phyloP scores from a whole-genome alignment of 192 early-diverging fungal species.

The Linnemannia elongata region DNA sequence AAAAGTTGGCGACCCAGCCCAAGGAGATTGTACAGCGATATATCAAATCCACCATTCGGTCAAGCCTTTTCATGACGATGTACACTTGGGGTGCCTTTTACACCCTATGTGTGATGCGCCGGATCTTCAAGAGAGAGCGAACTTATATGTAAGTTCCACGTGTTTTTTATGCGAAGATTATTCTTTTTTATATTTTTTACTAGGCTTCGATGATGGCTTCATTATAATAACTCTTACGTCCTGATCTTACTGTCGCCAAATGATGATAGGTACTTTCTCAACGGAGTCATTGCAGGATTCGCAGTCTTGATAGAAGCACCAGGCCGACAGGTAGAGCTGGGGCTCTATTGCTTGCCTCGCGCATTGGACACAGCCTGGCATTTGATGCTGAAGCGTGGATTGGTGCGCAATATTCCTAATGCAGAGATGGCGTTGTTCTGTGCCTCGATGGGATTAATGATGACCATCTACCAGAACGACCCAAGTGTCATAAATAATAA shows the following conservation, averaged over 20 bases:
- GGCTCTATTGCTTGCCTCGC: constrained; percentile 86
- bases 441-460: constrained; percentile 79
- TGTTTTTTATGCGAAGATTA: too few relatives aligned
- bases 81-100: constrained; percentile 67
- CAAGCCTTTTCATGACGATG: constrained; percentile 70
- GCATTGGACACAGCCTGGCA: constrained; percentile 82
- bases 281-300: constrained; percentile 70
- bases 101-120: constrained; percentile 68
- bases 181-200: too few relatives aligned
- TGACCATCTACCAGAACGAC: constrained; percentile 88
- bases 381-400: constrained; percentile 65
- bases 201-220: too few relatives aligned
- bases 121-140: constrained; percentile 60
- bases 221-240: too few relatives aligned
- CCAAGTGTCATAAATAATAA: constrained; percentile 76
- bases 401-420: constrained; percentile 71
- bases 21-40: constrained; percentile 59
- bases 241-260: too few relatives aligned
- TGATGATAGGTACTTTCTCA: constrained; percentile 35
- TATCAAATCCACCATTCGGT: constrained; percentile 66
- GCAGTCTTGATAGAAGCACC: constrained; percentile 72
- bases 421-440: constrained; percentile 83
- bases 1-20: constrained; percentile 52
- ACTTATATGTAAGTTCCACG: constrained; percentile 59
- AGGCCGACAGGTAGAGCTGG: constrained; percentile 81